Evolutionary conservation across 306 rosid species (phyloP).

Genomic region (Geum urbanum): DNA sequence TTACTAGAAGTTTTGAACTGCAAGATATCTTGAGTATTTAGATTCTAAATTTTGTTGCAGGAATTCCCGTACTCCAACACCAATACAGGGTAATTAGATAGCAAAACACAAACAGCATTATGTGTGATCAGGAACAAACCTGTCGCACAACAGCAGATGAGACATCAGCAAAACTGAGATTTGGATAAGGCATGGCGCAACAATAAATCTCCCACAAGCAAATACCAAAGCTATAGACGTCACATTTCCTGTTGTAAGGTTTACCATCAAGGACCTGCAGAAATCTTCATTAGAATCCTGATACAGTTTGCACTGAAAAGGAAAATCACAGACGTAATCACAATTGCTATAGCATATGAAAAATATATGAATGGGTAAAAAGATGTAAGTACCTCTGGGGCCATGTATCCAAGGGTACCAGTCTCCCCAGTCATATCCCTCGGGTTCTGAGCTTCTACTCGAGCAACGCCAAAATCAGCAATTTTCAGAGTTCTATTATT

Average conservation of each 20-base stretch:
- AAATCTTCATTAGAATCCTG: constrained; percentile 5
- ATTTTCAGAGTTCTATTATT: constrained; percentile 49
- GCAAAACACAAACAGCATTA: neutral
- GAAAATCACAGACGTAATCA: neutral
- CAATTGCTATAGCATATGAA: neutral
- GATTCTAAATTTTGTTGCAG: neutral
- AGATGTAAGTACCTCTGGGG: constrained; percentile 65
- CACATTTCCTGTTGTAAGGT: constrained; percentile 89
- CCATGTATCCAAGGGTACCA: constrained; percentile 92
- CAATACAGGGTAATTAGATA: neutral
- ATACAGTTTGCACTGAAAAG: neutral
- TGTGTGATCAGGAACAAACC: constrained; percentile 31
- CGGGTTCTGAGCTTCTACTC: constrained; percentile 83
- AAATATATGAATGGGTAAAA: neutral
- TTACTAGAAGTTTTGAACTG: neutral
- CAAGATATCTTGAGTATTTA: neutral
- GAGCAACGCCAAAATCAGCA: constrained; percentile 93
- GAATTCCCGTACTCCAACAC: neutral
- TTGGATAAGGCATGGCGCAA: constrained; percentile 83
- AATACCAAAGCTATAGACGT: constrained; percentile 83
- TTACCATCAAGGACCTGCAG: constrained; percentile 80
- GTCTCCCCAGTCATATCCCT: constrained; percentile 93
- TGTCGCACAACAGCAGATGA: constrained; percentile 76
- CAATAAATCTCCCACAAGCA: constrained; percentile 95
- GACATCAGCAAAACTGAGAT: constrained; percentile 68